phyloP scores from a whole-genome alignment of 805 yeast genomes.

The Wickerhamiella vanderwaltii region DNA sequence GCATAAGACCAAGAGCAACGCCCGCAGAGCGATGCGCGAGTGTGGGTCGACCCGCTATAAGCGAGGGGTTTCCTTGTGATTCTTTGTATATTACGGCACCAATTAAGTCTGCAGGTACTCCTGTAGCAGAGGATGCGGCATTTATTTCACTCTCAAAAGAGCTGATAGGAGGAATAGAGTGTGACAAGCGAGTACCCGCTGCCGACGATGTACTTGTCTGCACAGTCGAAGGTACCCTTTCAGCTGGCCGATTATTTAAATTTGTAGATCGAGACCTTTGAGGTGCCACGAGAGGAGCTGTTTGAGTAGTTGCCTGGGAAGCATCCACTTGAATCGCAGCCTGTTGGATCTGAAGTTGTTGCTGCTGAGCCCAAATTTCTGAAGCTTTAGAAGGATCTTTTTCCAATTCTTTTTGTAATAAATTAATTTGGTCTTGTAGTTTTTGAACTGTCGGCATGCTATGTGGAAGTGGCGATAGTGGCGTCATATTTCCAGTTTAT shows the following conservation, averaged over 20 bases:
- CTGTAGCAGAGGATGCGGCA: not conserved
- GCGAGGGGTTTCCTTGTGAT: not conserved
- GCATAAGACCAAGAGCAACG: constrained; percentile 6
- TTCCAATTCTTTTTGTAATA: not conserved
- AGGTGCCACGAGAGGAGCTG: not conserved
- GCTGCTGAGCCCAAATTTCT: constrained; percentile 1
- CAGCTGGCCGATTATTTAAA: not conserved
- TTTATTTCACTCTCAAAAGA: not conserved
- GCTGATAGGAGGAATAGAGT: not conserved
- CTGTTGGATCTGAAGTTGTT: not conserved
- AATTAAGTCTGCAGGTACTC: constrained; percentile 5
- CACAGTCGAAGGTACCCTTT: not conserved
- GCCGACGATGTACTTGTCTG: not conserved
- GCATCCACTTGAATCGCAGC: not conserved
- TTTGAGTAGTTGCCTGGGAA: not conserved
- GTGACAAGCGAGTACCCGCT: not conserved
- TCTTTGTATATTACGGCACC: constrained; percentile 5
- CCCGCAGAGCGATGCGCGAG: constrained; percentile 1
- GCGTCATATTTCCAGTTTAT: too few relatives aligned
- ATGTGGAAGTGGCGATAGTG: too few relatives aligned
- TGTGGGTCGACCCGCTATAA: not conserved
- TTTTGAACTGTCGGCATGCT: not conserved
- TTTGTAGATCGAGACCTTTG: not conserved
- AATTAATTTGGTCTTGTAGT: constrained; percentile 3
- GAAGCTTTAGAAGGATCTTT: not conserved